A percentile compares a stretch with the other conserved stretches of the same genome.
These are phyloP conservation scores for Teunomyces tritomae DNA, from an alignment of 805 yeast genomes.

Conservation along the genomic window DNA sequence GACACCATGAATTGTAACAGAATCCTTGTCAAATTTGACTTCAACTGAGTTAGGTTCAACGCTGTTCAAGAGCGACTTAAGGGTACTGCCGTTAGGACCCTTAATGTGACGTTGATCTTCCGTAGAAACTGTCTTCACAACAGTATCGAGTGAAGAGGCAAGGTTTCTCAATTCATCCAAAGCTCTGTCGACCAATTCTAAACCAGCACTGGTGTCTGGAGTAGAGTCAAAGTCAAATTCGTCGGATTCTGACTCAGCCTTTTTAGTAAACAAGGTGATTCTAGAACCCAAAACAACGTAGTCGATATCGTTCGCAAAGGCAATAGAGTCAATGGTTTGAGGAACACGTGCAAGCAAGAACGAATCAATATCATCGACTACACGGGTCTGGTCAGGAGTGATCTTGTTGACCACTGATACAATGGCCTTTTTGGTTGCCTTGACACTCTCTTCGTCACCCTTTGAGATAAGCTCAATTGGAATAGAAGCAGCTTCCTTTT, in stretches of 20 bases:
- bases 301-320: constrained; percentile 47
- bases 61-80: constrained; percentile 41
- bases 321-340: constrained; percentile 36
- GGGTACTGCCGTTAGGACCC: constrained; percentile 62
- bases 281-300: constrained; percentile 56
- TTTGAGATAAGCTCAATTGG: constrained; percentile 61
- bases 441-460: constrained; percentile 45
- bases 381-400: constrained; percentile 62
- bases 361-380: constrained; percentile 63
- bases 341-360: constrained; percentile 53
- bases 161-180: constrained; percentile 59
- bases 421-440: constrained; percentile 66
- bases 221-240: constrained; percentile 53
- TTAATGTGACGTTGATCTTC: constrained; percentile 55
- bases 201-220: constrained; percentile 40
- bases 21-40: constrained; percentile 48
- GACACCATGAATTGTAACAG: constrained; percentile 66
- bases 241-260: constrained; percentile 41
- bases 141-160: constrained; percentile 51
- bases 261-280: constrained; percentile 55
- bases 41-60: constrained; percentile 38
- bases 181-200: constrained; percentile 52
- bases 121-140: constrained; percentile 48
- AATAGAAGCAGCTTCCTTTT: constrained; percentile 44
- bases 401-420: constrained; percentile 71